Evolutionary conservation across 2,329 filamentous ascomycete genomes (phyloP), one percentile per base, ranked within the genome.

Genomic region (Berkeleyomyces basicola): DNA sequence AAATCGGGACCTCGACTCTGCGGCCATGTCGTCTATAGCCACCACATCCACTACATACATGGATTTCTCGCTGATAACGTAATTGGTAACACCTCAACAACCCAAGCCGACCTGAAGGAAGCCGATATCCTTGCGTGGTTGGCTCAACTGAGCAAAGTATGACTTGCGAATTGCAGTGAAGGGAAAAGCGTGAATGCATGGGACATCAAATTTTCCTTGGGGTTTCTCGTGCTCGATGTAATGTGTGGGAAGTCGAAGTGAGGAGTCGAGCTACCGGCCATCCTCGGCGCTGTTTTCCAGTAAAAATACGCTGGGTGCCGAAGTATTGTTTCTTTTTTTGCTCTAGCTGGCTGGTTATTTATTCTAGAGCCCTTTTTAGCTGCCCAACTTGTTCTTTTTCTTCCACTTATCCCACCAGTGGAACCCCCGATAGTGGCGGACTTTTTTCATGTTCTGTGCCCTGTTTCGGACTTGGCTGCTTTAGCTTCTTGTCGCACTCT

Each of bases 171-270:
- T 64, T 46, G 36, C 51, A 64, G 42, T 64, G 62, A 64, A 64
- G 40, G 59, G 53, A 55, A 62, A 64, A 62, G 60, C 55, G 53
- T 37, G 23, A 57, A 62, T 59, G 55, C 46, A 62, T 64, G 57
- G 53, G 47, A 62, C 31, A 23, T 43, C 37, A 59, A 49, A 53
- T 64, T 58, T 62, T 59, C 47, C 11, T 33, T 14, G 51, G 51
- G 33, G 47, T 11, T 46, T 47, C 43, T 62, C 31, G 16, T 43
- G 39, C 55, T 23, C 10, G 53, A 55, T 39, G 43, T 40, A 33
- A 36, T 14, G 33, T 16, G 42, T 39, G 58, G 37, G 49, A 59
- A 59, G 23, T 11, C 33, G 10, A 59, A 43, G 36, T 40, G 51
- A 49, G 37, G 42, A 60, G 44, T 37, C 46, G 46, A 16, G 58